Evolutionary conservation across 306 rosid species (phyloP).

Genomic region (Acacia melanoxylon): DNA sequence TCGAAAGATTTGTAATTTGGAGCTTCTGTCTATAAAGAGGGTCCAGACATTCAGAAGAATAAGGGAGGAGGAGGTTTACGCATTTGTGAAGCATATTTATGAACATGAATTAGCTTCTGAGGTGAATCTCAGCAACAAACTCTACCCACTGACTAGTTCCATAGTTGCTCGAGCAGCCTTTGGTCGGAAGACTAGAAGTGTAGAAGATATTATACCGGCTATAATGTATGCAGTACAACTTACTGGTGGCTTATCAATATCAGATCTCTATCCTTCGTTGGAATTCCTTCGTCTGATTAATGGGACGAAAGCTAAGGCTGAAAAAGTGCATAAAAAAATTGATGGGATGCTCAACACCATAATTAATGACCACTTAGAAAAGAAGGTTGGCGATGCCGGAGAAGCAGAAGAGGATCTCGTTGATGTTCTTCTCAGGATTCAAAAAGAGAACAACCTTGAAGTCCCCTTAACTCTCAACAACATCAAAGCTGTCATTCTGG

Average conservation of each 20-base stretch:
- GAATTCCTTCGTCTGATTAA: not conserved
- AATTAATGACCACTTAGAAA: conserved; percentile 15
- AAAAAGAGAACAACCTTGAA: not conserved
- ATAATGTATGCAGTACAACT: not conserved
- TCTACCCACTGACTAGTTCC: not conserved
- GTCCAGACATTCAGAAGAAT: not conserved
- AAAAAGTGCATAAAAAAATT: not conserved
- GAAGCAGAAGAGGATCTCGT: conserved; percentile 16
- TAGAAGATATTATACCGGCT: not conserved
- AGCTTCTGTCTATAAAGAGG: not conserved
- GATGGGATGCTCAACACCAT: conserved; percentile 17
- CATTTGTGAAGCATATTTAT: not conserved
- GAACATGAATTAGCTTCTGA: not conserved
- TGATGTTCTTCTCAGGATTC: conserved; percentile 16
- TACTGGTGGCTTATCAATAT: not conserved
- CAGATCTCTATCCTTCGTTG: not conserved
- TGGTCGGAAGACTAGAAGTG: not conserved
- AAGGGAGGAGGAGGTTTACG: not conserved
- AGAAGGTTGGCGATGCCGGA: not conserved
- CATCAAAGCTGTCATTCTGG: conserved; percentile 30
- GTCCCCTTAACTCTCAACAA: not conserved
- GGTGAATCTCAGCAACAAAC: not conserved
- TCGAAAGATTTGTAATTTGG: not conserved
- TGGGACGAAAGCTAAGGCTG: conserved; percentile 12
- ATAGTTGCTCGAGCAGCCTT: not conserved